Conservation (phyloP, 2,329 filamentous ascomycete genomes). For the Aspergillus sp. region DNA sequence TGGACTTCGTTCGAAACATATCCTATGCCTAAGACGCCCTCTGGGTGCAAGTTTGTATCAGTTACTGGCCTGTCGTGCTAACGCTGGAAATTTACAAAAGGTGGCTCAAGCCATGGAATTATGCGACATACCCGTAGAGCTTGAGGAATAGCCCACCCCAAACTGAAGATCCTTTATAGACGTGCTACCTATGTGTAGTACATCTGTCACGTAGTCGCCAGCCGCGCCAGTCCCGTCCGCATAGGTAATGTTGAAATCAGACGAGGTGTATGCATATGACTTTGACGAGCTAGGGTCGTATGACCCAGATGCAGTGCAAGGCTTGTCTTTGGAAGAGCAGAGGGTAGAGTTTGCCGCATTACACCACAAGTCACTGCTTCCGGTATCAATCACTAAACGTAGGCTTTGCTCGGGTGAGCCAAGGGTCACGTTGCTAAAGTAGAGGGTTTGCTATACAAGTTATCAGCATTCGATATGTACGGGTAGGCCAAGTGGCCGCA, state of each 20-base stretch:
- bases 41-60: conserved; percentile 26
- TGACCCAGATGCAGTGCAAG: conserved; percentile 51
- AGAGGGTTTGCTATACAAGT: conserved; percentile 50
- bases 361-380: conserved; percentile 63
- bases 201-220: conserved; percentile 81
- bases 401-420: conserved; percentile 58
- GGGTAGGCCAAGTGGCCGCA: too few species aligned
- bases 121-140: conserved; percentile 40
- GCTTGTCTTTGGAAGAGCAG: conserved; percentile 42
- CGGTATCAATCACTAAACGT: conserved; percentile 61
- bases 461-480: neutral
- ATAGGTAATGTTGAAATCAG: conserved; percentile 83
- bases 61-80: neutral
- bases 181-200: conserved; percentile 55
- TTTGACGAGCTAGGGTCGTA: conserved; percentile 63
- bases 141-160: conserved; percentile 58
- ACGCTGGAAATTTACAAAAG: neutral
- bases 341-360: conserved; percentile 52
- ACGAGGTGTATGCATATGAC: conserved; percentile 71
- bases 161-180: conserved; percentile 56
- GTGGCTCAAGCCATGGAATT: neutral
- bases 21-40: conserved; percentile 84
- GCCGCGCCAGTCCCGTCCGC: conserved; percentile 74
- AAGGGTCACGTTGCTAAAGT: conserved; percentile 58
- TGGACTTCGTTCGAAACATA: conserved; percentile 71